phyloP scores from a whole-genome alignment of 2,329 filamentous ascomycete species.

The Fusarium camptoceras region DNA sequence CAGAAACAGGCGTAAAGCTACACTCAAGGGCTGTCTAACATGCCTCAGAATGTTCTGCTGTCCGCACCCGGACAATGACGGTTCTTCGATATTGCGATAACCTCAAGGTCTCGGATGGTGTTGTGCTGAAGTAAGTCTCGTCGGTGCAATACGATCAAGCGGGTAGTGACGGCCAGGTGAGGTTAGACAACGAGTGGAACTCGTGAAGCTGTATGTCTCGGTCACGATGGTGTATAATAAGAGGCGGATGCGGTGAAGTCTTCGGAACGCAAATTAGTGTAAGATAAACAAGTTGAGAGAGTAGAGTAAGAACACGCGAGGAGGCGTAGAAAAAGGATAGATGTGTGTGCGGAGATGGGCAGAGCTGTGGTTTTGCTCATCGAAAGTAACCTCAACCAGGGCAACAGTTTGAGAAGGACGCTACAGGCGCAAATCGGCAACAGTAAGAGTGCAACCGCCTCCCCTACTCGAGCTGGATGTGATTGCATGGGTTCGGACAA shows the following conservation, averaged over 20 bases:
- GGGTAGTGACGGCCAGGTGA: slow-evolving; percentile 40
- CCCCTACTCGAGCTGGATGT: slow-evolving; percentile 41
- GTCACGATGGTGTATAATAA: slow-evolving; percentile 39
- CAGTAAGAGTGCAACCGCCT: slow-evolving; percentile 42
- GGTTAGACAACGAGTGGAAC: slow-evolving; percentile 41
- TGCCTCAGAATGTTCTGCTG: slow-evolving; percentile 53
- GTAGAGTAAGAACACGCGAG: slow-evolving; percentile 26
- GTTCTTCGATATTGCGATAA: slow-evolving; percentile 32
- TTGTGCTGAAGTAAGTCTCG: slow-evolving; percentile 30
- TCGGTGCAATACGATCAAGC: slow-evolving; percentile 31
- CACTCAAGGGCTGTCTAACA: slow-evolving; percentile 51
- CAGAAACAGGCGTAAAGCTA: slow-evolving; percentile 49
- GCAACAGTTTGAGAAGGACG: slow-evolving; percentile 29
- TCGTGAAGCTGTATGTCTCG: slow-evolving; percentile 49
- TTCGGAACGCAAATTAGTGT: slow-evolving; percentile 28
- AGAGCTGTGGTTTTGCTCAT: slow-evolving; percentile 45
- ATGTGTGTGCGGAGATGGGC: slow-evolving; percentile 39
- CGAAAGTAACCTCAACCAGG: slow-evolving; percentile 21
- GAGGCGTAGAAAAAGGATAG: slow-evolving; percentile 28
- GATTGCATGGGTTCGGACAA: slow-evolving; percentile 44
- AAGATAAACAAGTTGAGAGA: slow-evolving; percentile 27
- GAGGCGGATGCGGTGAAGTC: slow-evolving; percentile 42
- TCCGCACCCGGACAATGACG: slow-evolving; percentile 49
- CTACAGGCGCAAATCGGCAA: slow-evolving; percentile 42
- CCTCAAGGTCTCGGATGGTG: slow-evolving; percentile 34